Evolutionary conservation across 352 stramenopile genomes (phyloP).

Genomic region (Phytophthora sansomeana): DNA sequence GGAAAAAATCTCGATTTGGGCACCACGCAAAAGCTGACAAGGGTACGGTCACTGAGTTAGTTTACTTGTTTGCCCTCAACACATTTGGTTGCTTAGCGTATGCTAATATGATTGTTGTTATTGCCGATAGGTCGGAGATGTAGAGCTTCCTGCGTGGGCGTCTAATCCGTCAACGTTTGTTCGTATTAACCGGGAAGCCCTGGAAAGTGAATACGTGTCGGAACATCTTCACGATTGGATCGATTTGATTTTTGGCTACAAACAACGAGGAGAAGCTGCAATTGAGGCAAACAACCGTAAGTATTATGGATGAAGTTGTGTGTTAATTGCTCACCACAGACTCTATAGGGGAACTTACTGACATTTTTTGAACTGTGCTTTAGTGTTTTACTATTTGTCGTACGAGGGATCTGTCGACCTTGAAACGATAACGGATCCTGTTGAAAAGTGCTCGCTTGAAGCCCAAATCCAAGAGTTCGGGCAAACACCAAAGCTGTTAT

Average conservation of each 20-base stretch:
- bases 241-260: slow-evolving; percentile 86
- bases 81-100: neutral
- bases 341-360: slow-evolving; percentile 2
- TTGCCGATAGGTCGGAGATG: slow-evolving; percentile 88
- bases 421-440: slow-evolving; percentile 87
- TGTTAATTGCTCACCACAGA: neutral
- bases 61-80: neutral
- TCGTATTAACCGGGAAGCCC: slow-evolving; percentile 67
- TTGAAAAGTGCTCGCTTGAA: slow-evolving; percentile 95
- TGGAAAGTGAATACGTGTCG: slow-evolving; percentile 84
- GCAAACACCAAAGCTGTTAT: slow-evolving; percentile 87
- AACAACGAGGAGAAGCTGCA: slow-evolving; percentile 77
- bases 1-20: slow-evolving; percentile 96
- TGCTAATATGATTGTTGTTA: slow-evolving; percentile 12
- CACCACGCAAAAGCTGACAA: slow-evolving; percentile 87
- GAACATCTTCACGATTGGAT: slow-evolving; percentile 85
- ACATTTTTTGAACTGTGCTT: too few species aligned
- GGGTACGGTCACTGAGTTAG: slow-evolving; percentile 31
- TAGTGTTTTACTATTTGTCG: slow-evolving; percentile 91
- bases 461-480: slow-evolving; percentile 95
- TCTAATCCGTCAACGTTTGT: slow-evolving; percentile 84
- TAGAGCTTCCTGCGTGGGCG: slow-evolving; percentile 95
- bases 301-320: slow-evolving; percentile 8
- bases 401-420: slow-evolving; percentile 90
- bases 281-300: slow-evolving; percentile 83